Evolutionary conservation across 75 land plant species (phyloP).

Genomic region (Azolla pinnata): DNA sequence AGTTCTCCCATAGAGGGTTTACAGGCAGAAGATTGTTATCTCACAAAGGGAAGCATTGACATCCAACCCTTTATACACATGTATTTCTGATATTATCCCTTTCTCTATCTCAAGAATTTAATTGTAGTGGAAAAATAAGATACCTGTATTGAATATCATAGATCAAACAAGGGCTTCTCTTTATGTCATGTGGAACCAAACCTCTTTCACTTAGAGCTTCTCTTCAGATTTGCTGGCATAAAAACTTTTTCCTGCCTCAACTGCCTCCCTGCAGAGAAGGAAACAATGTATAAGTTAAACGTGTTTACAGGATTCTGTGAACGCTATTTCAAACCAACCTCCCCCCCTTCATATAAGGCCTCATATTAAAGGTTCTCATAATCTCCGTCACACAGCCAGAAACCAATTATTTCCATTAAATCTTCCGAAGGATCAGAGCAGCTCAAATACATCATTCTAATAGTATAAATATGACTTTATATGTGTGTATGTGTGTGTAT

Average conservation of each 20-base stretch:
- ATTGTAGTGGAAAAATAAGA: no score
- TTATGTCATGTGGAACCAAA: neutral
- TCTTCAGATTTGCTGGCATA: slow-evolving; percentile 41
- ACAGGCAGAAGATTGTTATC: no score
- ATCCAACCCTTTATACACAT: no score
- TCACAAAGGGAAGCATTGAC: no score
- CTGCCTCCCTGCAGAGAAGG: slow-evolving; percentile 90
- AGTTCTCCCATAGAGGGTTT: no score
- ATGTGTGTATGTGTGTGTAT: neutral
- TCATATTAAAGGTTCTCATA: no score
- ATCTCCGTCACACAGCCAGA: no score
- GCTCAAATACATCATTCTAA: neutral
- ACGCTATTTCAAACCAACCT: neutral
- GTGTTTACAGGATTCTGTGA: neutral
- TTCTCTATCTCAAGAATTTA: no score
- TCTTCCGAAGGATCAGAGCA: neutral
- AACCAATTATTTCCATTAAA: neutral
- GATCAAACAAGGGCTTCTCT: no score
- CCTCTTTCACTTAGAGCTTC: neutral
- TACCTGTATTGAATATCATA: no score
- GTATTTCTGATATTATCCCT: no score
- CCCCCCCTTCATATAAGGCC: neutral
- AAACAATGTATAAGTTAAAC: neutral
- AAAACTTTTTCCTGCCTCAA: slow-evolving; percentile 73
- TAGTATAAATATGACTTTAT: neutral